Evolutionary conservation across 345 rosid genomes (phyloP).

Genomic region (Brassica rapa): DNA sequence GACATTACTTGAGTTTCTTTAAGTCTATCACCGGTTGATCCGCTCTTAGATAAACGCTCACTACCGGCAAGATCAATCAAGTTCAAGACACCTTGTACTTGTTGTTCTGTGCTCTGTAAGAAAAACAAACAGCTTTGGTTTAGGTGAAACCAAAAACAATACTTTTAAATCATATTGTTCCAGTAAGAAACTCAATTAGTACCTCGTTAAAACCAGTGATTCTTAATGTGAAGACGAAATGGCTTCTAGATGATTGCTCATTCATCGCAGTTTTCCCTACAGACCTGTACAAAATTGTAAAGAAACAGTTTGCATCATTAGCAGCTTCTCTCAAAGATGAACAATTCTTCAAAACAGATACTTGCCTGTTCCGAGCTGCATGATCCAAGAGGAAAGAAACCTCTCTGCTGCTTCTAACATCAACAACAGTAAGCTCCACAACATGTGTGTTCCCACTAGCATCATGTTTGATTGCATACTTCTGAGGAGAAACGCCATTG

Average conservation of each 20-base stretch:
- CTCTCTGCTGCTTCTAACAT: slow-evolving; percentile 62
- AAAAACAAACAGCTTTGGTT: neutral
- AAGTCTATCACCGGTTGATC: slow-evolving; percentile 91
- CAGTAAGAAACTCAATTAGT: slow-evolving; percentile 7
- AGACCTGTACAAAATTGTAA: slow-evolving; percentile 51
- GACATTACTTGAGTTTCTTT: slow-evolving; percentile 88
- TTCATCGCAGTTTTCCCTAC: slow-evolving; percentile 97
- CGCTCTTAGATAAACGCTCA: slow-evolving; percentile 94
- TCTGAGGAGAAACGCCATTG: slow-evolving; percentile 57
- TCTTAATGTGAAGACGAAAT: slow-evolving; percentile 84
- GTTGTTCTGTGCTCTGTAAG: slow-evolving; percentile 85
- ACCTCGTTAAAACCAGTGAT: slow-evolving; percentile 93
- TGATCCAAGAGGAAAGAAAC: slow-evolving; percentile 71
- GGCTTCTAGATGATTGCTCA: slow-evolving; percentile 97
- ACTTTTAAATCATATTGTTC: neutral
- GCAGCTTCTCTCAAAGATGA: slow-evolving; percentile 8
- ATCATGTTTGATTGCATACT: slow-evolving; percentile 72
- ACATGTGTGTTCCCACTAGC: slow-evolving; percentile 84
- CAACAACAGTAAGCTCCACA: slow-evolving; percentile 73
- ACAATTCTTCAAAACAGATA: neutral
- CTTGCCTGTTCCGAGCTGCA: slow-evolving; percentile 84
- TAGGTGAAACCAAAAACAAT: neutral
- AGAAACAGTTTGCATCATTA: slow-evolving; percentile 8
- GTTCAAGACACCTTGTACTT: slow-evolving; percentile 90
- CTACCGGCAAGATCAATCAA: slow-evolving; percentile 99